Conservation (phyloP, 108 stramenopile genomes). For the Nitzschia sp. region DNA sequence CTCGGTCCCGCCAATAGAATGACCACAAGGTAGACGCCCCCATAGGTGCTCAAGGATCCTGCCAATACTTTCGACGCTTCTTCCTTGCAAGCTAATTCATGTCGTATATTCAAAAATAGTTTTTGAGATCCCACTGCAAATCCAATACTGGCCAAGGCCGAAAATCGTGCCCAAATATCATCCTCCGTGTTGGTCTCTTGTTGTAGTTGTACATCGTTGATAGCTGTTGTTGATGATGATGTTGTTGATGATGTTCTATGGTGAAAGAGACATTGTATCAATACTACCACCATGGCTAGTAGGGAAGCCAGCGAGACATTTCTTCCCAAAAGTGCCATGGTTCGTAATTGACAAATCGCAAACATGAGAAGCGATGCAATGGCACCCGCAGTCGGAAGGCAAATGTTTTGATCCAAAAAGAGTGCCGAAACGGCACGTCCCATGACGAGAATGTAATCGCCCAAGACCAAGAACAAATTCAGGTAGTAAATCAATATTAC, state of each 20-base stretch:
- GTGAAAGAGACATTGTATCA: constrained; percentile 53
- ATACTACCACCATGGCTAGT: constrained; percentile 49
- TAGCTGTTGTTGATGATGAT: neutral
- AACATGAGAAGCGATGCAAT: constrained; percentile 61
- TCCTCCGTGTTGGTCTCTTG: neutral
- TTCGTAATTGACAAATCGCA: constrained; percentile 56
- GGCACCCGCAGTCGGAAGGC: constrained; percentile 52
- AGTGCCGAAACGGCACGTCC: constrained; percentile 50
- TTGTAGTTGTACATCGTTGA: neutral
- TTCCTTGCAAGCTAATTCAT: constrained; percentile 50
- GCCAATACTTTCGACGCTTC: constrained; percentile 47
- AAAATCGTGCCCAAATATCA: constrained; percentile 42
- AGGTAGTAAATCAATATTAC: constrained; percentile 53
- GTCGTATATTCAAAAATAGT: constrained; percentile 64
- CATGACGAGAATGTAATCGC: constrained; percentile 62
- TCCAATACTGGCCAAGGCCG: constrained; percentile 50
- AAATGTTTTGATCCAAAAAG: constrained; percentile 49
- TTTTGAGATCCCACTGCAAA: constrained; percentile 71
- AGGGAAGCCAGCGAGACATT: constrained; percentile 44
- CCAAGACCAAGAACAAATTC: constrained; percentile 59
- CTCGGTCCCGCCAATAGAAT: constrained; percentile 52
- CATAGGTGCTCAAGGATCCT: constrained; percentile 37
- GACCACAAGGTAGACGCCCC: constrained; percentile 44
- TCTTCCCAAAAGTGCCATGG: constrained; percentile 63
- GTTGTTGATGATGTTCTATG: constrained; percentile 11